A percentile compares a stretch with the other conserved stretches of the same genome.
Conservation (phyloP, 1,284 basidiomycete species). For the Exobasidium rhododendri region DNA sequence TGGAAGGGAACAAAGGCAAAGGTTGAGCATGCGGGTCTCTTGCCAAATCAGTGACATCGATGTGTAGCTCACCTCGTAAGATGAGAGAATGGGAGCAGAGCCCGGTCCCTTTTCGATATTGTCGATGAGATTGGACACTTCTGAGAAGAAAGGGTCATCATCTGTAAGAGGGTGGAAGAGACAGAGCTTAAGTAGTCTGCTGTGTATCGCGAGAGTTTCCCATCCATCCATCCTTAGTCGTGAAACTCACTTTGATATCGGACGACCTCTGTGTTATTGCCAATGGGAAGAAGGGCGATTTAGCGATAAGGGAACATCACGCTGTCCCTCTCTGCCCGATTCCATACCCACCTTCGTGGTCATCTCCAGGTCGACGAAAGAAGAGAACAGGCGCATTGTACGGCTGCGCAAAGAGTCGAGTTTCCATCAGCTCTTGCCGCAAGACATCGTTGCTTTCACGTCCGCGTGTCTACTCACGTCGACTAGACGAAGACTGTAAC, state of each 20-base stretch:
- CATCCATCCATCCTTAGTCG: no score
- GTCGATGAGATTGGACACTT: constrained; percentile 51
- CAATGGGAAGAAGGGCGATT: no score
- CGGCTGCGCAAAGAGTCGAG: no score
- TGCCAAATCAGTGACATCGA: no score
- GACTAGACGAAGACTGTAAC: constrained; percentile 49
- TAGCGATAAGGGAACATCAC: no score
- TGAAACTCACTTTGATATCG: constrained; percentile 40
- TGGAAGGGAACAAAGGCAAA: not conserved
- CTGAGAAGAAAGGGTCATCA: constrained; percentile 55
- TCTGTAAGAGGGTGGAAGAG: constrained; percentile 10
- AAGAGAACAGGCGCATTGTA: constrained; percentile 53
- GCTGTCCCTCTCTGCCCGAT: no score
- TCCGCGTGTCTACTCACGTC: constrained; percentile 19
- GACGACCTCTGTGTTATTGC: constrained; percentile 47
- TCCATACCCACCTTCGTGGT: constrained; percentile 43
- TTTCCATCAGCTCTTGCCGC: not conserved
- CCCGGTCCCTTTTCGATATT: constrained; percentile 47
- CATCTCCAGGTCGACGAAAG: constrained; percentile 52
- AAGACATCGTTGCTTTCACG: not conserved
- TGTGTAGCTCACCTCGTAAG: constrained; percentile 39
- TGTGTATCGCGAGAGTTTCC: no score
- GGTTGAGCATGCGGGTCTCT: no score
- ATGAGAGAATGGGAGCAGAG: constrained; percentile 28
- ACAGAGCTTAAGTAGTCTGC: no score